phyloP scores from a whole-genome alignment of 2,329 filamentous ascomycete species.

The Epichloe glyceriae region DNA sequence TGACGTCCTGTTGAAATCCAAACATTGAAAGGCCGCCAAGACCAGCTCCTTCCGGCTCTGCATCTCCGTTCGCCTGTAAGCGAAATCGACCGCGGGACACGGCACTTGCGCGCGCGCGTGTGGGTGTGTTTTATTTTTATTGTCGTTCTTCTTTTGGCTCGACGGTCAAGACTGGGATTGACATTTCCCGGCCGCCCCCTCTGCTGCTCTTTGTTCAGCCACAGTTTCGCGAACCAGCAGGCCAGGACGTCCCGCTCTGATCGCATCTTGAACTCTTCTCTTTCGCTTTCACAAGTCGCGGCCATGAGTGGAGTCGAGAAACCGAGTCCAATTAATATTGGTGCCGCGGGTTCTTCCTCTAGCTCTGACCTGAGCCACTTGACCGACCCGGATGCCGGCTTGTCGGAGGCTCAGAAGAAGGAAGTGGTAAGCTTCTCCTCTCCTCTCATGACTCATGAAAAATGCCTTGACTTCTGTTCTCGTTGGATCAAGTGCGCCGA shows the following conservation, averaged over 20 bases:
- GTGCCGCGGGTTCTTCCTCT: constrained; percentile 15
- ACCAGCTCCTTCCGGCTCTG: background rate
- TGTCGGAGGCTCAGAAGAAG: constrained; percentile 49
- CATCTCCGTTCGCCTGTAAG: background rate
- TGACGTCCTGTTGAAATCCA: too few species aligned
- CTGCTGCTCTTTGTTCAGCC: too few species aligned
- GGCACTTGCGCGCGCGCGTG: background rate
- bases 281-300: background rate
- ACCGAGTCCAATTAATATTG: constrained; percentile 7
- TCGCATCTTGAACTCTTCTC: too few species aligned
- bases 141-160: too few species aligned
- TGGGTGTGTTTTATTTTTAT: too few species aligned
- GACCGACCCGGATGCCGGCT: constrained; percentile 41
- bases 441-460: background rate
- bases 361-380: constrained; percentile 16
- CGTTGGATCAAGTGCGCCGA: background rate
- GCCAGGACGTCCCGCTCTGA: too few species aligned
- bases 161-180: too few species aligned
- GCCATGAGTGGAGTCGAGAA: constrained; percentile 23
- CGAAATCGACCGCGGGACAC: background rate
- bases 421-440: constrained; percentile 37
- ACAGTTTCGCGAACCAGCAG: too few species aligned
- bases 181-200: too few species aligned
- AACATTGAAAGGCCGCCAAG: background rate
- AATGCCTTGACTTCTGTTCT: background rate